phyloP scores from a whole-genome alignment of 371 early-diverging fungal genomes.

The Lichtheimia ornata region DNA sequence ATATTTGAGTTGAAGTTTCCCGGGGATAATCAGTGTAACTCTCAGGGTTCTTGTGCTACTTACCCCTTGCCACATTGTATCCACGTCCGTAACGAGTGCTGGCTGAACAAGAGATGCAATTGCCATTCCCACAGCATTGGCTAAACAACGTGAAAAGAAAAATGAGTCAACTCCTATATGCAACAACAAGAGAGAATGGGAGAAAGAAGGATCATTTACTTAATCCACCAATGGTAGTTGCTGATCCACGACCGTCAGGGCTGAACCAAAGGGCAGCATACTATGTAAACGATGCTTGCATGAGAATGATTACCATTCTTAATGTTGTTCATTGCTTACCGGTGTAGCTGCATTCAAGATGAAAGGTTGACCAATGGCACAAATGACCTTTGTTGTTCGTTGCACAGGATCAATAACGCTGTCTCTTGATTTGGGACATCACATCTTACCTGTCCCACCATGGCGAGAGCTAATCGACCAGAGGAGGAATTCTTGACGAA shows the following conservation, averaged over 20 bases:
- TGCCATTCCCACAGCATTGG: conserved; percentile 51
- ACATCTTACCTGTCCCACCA: conserved; percentile 41
- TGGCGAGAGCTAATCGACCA: conserved; percentile 35
- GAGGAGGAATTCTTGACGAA: conserved; percentile 24
- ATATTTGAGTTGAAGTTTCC: too few relatives aligned
- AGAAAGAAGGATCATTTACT: conserved; percentile 22
- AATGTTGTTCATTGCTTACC: conserved; percentile 21
- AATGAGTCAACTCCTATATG: not conserved
- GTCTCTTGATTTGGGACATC: too few relatives aligned
- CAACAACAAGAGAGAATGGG: not conserved
- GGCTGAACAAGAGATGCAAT: conserved; percentile 43
- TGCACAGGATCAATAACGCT: too few relatives aligned
- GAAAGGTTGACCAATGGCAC: conserved; percentile 50
- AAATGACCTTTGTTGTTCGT: conserved; percentile 24
- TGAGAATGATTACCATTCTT: not conserved
- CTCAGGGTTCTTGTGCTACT: conserved; percentile 7
- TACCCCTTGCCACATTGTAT: conserved; percentile 27
- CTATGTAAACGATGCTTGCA: conserved; percentile 12
- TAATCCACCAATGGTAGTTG: conserved; percentile 40
- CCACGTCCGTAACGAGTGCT: conserved; percentile 28
- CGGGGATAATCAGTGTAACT: too few relatives aligned
- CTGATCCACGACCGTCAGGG: conserved; percentile 39
- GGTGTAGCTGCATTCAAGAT: conserved; percentile 47
- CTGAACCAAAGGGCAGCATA: conserved; percentile 50
- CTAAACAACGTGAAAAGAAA: conserved; percentile 15